Percentiles rank a stretch among this genome's conserved stretches.
Conservation (phyloP, 2,329 filamentous ascomycete species). For the Colletotrichum theobromicola region DNA sequence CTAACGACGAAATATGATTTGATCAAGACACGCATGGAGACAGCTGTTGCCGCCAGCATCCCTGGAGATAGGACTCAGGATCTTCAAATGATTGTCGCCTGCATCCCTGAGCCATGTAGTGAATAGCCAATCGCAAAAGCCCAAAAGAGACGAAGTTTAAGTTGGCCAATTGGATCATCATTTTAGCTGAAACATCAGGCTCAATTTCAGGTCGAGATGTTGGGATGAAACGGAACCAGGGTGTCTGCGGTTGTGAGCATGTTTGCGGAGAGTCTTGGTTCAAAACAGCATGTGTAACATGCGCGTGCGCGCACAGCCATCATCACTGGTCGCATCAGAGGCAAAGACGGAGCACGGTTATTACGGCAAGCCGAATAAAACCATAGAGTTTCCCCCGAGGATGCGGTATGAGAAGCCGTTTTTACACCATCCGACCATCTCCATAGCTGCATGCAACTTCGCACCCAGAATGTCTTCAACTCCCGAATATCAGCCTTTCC, state of each 20-base stretch:
- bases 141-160: not conserved
- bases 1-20: not conserved
- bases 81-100: not conserved
- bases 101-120: not conserved
- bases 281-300: conserved; percentile 10
- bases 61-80: not conserved
- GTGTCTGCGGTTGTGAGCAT: not conserved
- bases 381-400: not conserved
- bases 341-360: not conserved
- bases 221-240: not conserved
- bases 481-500: conserved; percentile 23
- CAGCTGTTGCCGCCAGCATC: not conserved
- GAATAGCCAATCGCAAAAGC: not conserved
- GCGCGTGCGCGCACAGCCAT: not conserved
- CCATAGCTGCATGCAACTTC: not conserved
- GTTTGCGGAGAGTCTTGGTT: not conserved
- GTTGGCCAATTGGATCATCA: not conserved
- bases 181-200: not conserved
- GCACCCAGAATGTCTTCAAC: conserved; percentile 17
- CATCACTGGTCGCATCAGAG: not conserved
- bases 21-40: not conserved
- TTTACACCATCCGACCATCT: not conserved
- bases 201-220: not conserved
- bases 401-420: fast-evolving
- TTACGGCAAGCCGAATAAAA: not conserved